Percentiles rank a stretch among this genome's conserved stretches.
phyloP scores from a whole-genome alignment of 768 basidiomycete genomes.

The Russula vinacea region DNA sequence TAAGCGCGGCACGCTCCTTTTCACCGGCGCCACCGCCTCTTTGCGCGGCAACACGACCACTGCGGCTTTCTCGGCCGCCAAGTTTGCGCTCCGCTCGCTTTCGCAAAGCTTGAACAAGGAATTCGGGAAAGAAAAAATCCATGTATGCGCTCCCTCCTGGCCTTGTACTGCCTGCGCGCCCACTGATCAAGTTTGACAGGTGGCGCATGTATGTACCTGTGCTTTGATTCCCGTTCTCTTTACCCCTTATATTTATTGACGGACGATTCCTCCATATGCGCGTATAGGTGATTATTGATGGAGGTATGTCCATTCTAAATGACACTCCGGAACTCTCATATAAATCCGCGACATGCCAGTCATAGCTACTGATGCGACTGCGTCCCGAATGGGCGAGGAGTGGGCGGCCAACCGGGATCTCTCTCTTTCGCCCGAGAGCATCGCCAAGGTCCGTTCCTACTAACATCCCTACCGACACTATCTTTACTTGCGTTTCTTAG shows the following conservation, averaged over 20 bases:
- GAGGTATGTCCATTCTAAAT: constrained; percentile 38
- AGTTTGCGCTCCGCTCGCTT: constrained; percentile 43
- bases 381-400: constrained; percentile 30
- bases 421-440: constrained; percentile 60
- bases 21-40: constrained; percentile 47
- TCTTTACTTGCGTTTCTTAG: constrained; percentile 37
- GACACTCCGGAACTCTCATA: neutral
- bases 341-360: constrained; percentile 15
- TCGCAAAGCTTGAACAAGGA: constrained; percentile 45
- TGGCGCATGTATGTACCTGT: constrained; percentile 6
- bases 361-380: constrained; percentile 33
- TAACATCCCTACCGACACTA: neutral
- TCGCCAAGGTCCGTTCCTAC: constrained; percentile 51
- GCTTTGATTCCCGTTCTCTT: neutral
- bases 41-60: constrained; percentile 41
- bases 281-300: constrained; percentile 64
- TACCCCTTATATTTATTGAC: neutral
- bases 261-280: neutral
- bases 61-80: constrained; percentile 43
- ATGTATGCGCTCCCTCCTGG: constrained; percentile 33
- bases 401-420: constrained; percentile 47
- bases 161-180: too few relatives aligned
- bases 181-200: neutral
- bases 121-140: constrained; percentile 46
- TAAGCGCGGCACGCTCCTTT: constrained; percentile 43